These are phyloP conservation scores for Gastrodia elata DNA, from an alignment of 106 monocot species.

Conservation along the genomic window DNA sequence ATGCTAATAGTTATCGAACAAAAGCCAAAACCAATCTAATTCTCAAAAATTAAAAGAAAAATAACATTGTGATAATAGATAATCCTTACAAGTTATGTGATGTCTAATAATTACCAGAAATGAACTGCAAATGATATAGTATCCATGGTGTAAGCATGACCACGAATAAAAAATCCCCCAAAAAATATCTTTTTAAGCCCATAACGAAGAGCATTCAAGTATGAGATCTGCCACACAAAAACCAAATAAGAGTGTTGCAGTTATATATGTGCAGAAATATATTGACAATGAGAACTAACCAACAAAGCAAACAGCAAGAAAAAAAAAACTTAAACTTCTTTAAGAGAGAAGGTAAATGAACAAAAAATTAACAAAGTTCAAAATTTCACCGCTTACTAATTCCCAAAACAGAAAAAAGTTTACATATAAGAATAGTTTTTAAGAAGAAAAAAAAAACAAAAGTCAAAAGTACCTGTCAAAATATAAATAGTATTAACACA, in stretches of 20 bases:
- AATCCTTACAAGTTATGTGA: background rate
- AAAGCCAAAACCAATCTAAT: background rate
- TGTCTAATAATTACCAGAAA: slow-evolving; percentile 63
- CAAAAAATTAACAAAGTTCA: background rate
- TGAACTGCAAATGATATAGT: slow-evolving; percentile 98
- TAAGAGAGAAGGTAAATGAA: background rate
- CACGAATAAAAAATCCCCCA: slow-evolving; percentile 98
- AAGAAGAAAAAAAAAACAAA: background rate
- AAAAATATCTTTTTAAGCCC: slow-evolving; percentile 95
- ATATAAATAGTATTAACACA: no score
- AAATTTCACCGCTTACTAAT: no score
- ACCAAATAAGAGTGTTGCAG: slow-evolving; percentile 9
- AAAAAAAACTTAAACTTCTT: background rate
- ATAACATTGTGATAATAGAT: background rate
- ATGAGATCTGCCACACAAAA: slow-evolving; percentile 62
- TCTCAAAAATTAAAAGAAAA: slow-evolving; percentile 1
- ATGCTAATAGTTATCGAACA: background rate
- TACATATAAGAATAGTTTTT: no score
- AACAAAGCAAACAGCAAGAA: background rate
- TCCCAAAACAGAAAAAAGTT: no score
- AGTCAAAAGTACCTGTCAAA: no score
- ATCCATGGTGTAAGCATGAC: slow-evolving; percentile 99
- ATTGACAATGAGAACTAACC: background rate
- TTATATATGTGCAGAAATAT: background rate
- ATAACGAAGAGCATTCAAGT: slow-evolving; percentile 94